These are phyloP conservation scores for Fusarium phyllophilum DNA, from an alignment of 2,329 filamentous ascomycete genomes.

Conservation along the genomic window DNA sequence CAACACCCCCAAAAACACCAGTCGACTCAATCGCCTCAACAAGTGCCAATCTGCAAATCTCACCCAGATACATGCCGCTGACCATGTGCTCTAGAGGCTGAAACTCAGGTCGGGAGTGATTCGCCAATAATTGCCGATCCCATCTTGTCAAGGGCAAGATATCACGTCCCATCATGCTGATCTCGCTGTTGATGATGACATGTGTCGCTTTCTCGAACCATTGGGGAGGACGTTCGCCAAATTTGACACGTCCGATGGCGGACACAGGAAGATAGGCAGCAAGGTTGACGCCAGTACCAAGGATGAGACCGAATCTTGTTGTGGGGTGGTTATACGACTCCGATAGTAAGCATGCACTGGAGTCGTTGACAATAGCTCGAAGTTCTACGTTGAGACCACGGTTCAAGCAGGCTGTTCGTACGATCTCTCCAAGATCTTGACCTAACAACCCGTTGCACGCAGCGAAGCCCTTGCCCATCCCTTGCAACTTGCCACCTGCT, in stretches of 20 bases:
- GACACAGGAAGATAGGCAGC: slow-evolving; percentile 71
- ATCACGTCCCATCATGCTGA: slow-evolving; percentile 72
- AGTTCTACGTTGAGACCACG: slow-evolving; percentile 65
- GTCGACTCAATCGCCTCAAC: slow-evolving; percentile 67
- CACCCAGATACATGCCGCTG: slow-evolving; percentile 73
- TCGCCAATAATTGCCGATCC: slow-evolving; percentile 64
- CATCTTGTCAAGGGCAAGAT: slow-evolving; percentile 70
- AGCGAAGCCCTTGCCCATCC: slow-evolving; percentile 74
- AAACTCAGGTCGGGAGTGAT: slow-evolving; percentile 66
- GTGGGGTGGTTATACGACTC: slow-evolving; percentile 68
- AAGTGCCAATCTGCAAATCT: slow-evolving; percentile 68
- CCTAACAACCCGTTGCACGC: slow-evolving; percentile 68
- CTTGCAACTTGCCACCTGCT: slow-evolving; percentile 66
- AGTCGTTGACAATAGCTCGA: slow-evolving; percentile 73
- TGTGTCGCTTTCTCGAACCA: slow-evolving; percentile 70
- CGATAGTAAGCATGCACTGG: slow-evolving; percentile 72
- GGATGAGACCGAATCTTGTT: slow-evolving; percentile 71
- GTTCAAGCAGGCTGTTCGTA: slow-evolving; percentile 63
- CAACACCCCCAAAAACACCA: slow-evolving; percentile 64
- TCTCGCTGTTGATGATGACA: slow-evolving; percentile 74
- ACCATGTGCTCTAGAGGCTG: slow-evolving; percentile 72
- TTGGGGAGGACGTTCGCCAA: slow-evolving; percentile 61
- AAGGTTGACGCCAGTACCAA: slow-evolving; percentile 75
- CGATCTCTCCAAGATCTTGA: slow-evolving; percentile 68
- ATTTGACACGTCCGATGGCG: slow-evolving; percentile 65